phyloP scores from a whole-genome alignment of 2,329 filamentous ascomycete genomes.

The Ascochyta viciae-villosae region DNA sequence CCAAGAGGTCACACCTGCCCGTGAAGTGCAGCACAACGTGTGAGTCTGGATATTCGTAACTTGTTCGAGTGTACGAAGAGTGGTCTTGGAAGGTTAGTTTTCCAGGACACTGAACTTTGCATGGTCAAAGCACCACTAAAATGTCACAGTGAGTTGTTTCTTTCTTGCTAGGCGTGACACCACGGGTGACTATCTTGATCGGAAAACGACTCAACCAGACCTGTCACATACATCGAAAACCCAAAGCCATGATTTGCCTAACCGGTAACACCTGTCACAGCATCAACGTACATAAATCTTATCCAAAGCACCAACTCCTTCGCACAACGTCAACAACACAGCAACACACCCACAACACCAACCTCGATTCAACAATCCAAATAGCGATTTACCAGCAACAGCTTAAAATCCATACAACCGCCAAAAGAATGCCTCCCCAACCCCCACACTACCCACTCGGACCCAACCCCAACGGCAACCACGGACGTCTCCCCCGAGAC shows the following conservation, averaged over 20 bases:
- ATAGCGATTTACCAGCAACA: neutral
- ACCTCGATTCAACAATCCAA: neutral
- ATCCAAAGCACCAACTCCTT: neutral
- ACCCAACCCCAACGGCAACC: no score
- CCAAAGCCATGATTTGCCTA: no score
- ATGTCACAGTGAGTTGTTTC: neutral
- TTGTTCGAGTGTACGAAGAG: no score
- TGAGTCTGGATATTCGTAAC: neutral
- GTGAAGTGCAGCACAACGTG: neutral
- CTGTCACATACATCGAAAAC: no score
- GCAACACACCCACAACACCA: neutral
- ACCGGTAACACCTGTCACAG: neutral
- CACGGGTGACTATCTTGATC: no score
- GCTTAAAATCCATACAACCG: neutral
- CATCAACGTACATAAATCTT: neutral
- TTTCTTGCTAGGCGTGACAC: neutral
- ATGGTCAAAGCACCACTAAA: neutral
- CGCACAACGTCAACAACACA: neutral
- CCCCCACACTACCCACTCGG: neutral
- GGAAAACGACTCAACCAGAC: no score
- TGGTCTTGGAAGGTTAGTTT: neutral
- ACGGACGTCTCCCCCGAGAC: no score
- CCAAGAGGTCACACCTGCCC: neutral
- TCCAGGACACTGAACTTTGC: neutral
- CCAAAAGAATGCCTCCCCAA: neutral